Evolutionary conservation across 1,139 yeast genomes (phyloP).

Genomic region (Nakaseomyces uthaithaninus): DNA sequence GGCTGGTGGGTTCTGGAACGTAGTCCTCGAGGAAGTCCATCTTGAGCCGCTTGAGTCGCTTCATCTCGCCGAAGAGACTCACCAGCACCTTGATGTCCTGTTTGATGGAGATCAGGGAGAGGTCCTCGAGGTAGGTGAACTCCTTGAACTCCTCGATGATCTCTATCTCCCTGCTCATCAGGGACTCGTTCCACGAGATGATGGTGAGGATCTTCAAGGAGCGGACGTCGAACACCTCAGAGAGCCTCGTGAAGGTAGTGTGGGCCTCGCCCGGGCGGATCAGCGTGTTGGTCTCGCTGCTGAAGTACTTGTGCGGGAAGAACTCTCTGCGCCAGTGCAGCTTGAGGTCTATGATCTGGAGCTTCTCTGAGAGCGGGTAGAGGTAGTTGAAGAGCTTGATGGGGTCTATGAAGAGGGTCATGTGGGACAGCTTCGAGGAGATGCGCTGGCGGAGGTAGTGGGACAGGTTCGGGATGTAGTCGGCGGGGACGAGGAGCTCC

Average conservation of each 20-base stretch:
- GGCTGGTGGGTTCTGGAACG: constrained; percentile 29
- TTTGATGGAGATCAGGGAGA: constrained; percentile 36
- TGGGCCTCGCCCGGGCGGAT: constrained; percentile 11
- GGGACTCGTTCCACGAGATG: constrained; percentile 37
- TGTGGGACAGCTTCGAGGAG: constrained; percentile 26
- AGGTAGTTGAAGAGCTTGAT: constrained; percentile 32
- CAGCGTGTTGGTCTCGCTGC: constrained; percentile 8
- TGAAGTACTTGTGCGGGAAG: constrained; percentile 28
- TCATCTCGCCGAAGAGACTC: constrained; percentile 27
- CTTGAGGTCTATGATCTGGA: constrained; percentile 34
- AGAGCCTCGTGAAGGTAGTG: constrained; percentile 18
- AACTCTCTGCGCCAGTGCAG: constrained; percentile 36
- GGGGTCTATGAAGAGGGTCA: constrained; percentile 36
- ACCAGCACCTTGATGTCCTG: constrained; percentile 29
- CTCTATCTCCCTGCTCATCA: constrained; percentile 28
- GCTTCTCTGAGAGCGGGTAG: constrained; percentile 26
- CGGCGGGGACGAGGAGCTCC: constrained; percentile 25
- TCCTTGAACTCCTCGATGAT: constrained; percentile 33
- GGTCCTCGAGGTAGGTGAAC: constrained; percentile 33
- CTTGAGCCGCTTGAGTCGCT: constrained; percentile 33
- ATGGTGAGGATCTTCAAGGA: constrained; percentile 34
- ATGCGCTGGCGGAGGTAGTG: constrained; percentile 27
- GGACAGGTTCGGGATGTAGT: constrained; percentile 29
- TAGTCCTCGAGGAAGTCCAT: constrained; percentile 35
- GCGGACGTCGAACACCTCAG: constrained; percentile 34